These are phyloP conservation scores for Halteria grandinella DNA, from an alignment of 73 alveolate genomes.

Conservation along the genomic window DNA sequence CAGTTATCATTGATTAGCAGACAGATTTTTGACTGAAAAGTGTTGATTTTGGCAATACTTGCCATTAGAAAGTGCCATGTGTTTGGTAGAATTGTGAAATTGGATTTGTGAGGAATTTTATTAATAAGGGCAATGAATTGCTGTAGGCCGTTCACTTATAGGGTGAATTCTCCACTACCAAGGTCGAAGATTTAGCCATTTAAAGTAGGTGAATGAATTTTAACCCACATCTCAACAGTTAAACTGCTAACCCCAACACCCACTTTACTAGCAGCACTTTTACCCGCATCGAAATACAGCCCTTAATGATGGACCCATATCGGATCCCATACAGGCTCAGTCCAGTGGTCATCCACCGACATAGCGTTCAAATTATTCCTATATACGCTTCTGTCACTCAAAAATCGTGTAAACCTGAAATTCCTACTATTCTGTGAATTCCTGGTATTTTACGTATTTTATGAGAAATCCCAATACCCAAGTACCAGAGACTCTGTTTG, in stretches of 20 bases:
- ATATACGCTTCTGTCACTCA: background rate
- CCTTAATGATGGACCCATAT: slow-evolving; percentile 39
- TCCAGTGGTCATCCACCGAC: slow-evolving; percentile 1
- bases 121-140: background rate
- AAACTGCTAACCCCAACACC: slow-evolving; percentile 3
- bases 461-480: slow-evolving; percentile 42
- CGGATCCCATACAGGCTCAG: slow-evolving; percentile 45
- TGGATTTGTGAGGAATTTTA: background rate
- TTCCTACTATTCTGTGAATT: slow-evolving; percentile 21
- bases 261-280: background rate
- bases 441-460: slow-evolving; percentile 11
- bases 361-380: background rate
- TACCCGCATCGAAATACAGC: slow-evolving; percentile 22
- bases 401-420: slow-evolving; percentile 4
- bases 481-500: background rate
- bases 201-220: slow-evolving; percentile 10
- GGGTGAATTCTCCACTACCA: background rate
- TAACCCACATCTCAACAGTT: slow-evolving; percentile 31
- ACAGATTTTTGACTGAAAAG: slow-evolving; percentile 11
- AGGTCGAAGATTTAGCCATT: background rate
- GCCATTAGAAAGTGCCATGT: slow-evolving; percentile 30
- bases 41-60: slow-evolving; percentile 4
- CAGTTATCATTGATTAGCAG: background rate
- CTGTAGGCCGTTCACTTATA: slow-evolving; percentile 5
- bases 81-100: background rate